Percentiles rank a stretch among this genome's conserved stretches.
These are phyloP conservation scores for Meyerozyma elateridarum DNA, from an alignment of 1,139 yeast species.

Conservation along the genomic window DNA sequence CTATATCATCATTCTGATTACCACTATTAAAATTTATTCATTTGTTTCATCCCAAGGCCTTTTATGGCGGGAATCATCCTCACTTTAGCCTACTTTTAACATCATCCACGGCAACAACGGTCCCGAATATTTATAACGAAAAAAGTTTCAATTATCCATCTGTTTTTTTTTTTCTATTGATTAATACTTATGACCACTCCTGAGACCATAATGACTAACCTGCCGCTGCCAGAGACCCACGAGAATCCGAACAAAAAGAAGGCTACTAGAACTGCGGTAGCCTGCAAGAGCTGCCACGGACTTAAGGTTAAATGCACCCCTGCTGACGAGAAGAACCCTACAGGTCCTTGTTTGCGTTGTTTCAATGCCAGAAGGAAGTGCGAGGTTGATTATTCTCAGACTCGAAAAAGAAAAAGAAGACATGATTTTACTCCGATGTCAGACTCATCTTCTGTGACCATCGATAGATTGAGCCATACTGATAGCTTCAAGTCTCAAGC, in stretches of 20 bases:
- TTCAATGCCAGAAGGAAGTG: slow-evolving; percentile 58
- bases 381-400: slow-evolving; percentile 60
- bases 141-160: no score
- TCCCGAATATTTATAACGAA: no score
- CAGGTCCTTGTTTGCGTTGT: slow-evolving; percentile 74
- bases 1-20: no score
- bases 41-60: no score
- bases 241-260: slow-evolving; percentile 8
- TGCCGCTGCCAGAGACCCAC: no score
- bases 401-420: slow-evolving; percentile 48
- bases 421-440: not conserved
- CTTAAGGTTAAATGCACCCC: slow-evolving; percentile 83
- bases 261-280: slow-evolving; percentile 36
- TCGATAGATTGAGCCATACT: not conserved
- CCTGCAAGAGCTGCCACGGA: slow-evolving; percentile 78
- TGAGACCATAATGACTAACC: no score
- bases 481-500: slow-evolving; percentile 1
- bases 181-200: no score
- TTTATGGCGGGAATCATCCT: no score
- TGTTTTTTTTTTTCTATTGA: no score
- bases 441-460: not conserved
- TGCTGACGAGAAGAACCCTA: slow-evolving; percentile 51
- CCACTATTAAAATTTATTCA: no score
- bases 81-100: no score
- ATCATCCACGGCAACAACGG: no score